These are phyloP conservation scores for Pythium chondricola DNA, from an alignment of 352 stramenopile genomes.

Conservation along the genomic window DNA sequence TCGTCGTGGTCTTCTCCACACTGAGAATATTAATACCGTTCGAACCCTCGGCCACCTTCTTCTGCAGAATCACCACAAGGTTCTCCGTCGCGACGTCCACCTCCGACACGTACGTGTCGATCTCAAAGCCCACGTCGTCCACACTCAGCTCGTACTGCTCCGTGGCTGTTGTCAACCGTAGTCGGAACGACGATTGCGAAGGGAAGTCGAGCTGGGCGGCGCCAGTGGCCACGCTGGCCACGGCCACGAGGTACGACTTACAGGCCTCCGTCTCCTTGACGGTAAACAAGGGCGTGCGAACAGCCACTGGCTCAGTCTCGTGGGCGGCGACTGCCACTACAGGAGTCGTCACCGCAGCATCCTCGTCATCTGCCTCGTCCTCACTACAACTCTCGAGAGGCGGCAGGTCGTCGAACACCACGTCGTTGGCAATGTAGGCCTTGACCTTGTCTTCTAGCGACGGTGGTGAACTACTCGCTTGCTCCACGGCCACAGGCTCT, in stretches of 20 bases:
- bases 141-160: conserved; percentile 30
- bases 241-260: conserved; percentile 41
- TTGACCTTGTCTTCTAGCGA: conserved; percentile 6
- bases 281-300: conserved; percentile 25
- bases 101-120: conserved; percentile 27
- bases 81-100: conserved; percentile 65
- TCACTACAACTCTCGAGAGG: conserved; percentile 54
- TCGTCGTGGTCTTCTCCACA: too few species aligned
- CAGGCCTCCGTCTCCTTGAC: conserved; percentile 39
- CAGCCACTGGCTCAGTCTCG: not conserved
- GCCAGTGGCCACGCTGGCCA: conserved; percentile 25
- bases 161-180: conserved; percentile 22
- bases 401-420: conserved; percentile 34
- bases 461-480: not conserved
- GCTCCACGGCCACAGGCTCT: not conserved
- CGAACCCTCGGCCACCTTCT: conserved; percentile 7
- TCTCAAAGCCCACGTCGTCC: conserved; percentile 19
- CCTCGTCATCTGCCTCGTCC: conserved; percentile 24
- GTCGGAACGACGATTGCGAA: conserved; percentile 22
- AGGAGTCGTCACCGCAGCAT: not conserved
- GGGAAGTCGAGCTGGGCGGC: conserved; percentile 40
- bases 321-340: not conserved
- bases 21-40: too few species aligned
- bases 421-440: conserved; percentile 5
- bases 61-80: conserved; percentile 59